Conservation (phyloP, 1,284 basidiomycete genomes). For the Trichosporon asahii region DNA sequence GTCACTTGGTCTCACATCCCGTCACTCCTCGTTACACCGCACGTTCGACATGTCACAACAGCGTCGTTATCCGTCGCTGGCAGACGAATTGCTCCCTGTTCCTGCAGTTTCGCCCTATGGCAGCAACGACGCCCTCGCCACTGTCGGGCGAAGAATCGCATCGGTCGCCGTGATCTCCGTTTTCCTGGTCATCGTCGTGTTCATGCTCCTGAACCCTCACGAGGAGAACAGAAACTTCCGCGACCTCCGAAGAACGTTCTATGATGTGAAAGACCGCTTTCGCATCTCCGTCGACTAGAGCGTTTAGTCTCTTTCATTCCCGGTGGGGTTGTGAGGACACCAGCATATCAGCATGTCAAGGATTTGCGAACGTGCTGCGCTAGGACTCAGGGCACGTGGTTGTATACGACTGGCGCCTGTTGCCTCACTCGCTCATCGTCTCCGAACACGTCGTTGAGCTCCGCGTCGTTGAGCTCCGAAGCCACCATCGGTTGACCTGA, state of each 20-base stretch:
- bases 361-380: neutral
- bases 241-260: constrained; percentile 10
- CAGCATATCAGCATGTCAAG: neutral
- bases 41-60: constrained; percentile 9
- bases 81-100: constrained; percentile 42
- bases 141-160: constrained; percentile 32
- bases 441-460: too few relatives aligned
- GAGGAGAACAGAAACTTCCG: neutral
- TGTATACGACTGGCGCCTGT: neutral
- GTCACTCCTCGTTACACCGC: neutral
- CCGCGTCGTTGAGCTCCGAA: too few relatives aligned
- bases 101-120: constrained; percentile 12
- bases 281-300: neutral
- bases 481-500: too few relatives aligned
- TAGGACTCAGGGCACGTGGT: neutral
- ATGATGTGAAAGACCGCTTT: neutral
- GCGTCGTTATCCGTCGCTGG: constrained; percentile 24
- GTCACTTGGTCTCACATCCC: neutral
- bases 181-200: constrained; percentile 42
- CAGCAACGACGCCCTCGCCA: constrained; percentile 12
- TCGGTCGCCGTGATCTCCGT: constrained; percentile 42
- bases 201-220: constrained; percentile 28
- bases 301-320: neutral
- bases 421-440: too few relatives aligned
- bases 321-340: neutral